Evolutionary conservation across 345 rosid species (phyloP).

Genomic region (Acer negundo): DNA sequence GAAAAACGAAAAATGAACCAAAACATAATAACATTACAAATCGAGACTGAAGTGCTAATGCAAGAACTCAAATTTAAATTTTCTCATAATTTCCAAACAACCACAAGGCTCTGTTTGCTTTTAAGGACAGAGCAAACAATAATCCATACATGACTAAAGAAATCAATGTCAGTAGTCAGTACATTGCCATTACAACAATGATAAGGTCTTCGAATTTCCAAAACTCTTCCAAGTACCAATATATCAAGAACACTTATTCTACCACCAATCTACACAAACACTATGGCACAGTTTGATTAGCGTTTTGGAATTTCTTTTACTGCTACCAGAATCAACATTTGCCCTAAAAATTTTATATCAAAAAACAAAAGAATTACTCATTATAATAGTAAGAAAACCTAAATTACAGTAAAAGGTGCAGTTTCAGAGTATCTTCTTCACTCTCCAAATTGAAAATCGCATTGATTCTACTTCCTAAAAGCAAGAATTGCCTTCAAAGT

Average conservation of each 20-base stretch:
- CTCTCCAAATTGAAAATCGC: background rate
- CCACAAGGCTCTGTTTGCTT: background rate
- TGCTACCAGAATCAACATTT: background rate
- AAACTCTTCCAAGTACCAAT: background rate
- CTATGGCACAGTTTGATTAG: background rate
- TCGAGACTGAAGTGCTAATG: background rate
- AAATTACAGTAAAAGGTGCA: background rate
- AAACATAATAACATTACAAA: background rate
- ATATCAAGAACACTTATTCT: background rate
- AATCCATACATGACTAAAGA: background rate
- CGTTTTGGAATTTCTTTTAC: background rate
- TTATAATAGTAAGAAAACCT: background rate
- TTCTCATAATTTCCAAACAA: background rate
- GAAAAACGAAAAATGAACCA: background rate
- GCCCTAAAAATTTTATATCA: background rate
- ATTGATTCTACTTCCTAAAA: background rate
- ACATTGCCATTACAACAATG: background rate
- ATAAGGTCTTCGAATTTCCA: background rate
- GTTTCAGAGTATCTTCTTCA: background rate
- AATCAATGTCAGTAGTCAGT: background rate
- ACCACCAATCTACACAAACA: too few relatives aligned
- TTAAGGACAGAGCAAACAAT: background rate
- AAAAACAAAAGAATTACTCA: background rate
- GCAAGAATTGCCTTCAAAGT: background rate
- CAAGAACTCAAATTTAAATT: background rate